phyloP scores from a whole-genome alignment of 768 basidiomycete genomes.

The Lactarius pseudohatsudake region DNA sequence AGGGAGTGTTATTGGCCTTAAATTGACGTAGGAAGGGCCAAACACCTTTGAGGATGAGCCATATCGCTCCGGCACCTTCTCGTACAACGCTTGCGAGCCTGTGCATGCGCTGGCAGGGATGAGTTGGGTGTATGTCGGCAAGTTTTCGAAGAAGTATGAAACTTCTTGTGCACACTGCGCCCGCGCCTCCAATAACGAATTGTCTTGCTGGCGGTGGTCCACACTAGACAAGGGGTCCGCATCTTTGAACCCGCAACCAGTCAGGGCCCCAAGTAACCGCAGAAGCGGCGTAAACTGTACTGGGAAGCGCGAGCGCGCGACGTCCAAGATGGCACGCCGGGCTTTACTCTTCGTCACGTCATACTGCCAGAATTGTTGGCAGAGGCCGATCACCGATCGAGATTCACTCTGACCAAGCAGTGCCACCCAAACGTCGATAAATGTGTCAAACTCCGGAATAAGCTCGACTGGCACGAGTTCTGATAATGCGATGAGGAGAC shows the following conservation, averaged over 20 bases:
- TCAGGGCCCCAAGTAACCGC: conserved; percentile 73
- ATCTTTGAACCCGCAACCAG: conserved; percentile 72
- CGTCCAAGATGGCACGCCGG: conserved; percentile 80
- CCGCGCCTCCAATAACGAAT: conserved; percentile 46
- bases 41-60: conserved; percentile 47
- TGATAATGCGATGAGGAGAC: conserved; percentile 70
- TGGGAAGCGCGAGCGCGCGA: conserved; percentile 81
- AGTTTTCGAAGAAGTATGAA: conserved; percentile 70
- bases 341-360: conserved; percentile 68
- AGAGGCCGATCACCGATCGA: conserved; percentile 63
- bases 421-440: conserved; percentile 76
- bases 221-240: conserved; percentile 64
- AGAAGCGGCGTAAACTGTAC: conserved; percentile 70
- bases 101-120: conserved; percentile 60
- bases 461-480: conserved; percentile 75
- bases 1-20: conserved; percentile 67
- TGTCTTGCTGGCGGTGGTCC: conserved; percentile 44
- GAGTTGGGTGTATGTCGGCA: conserved; percentile 74
- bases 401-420: conserved; percentile 75
- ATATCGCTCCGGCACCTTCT: conserved; percentile 62
- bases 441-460: conserved; percentile 69
- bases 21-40: conserved; percentile 62
- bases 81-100: conserved; percentile 71
- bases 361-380: conserved; percentile 77
- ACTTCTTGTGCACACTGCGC: conserved; percentile 66